Base-by-base conservation (phyloP, 768 basidiomycete species). In the Tylopilus plumbeoviolaceoides region DNA sequence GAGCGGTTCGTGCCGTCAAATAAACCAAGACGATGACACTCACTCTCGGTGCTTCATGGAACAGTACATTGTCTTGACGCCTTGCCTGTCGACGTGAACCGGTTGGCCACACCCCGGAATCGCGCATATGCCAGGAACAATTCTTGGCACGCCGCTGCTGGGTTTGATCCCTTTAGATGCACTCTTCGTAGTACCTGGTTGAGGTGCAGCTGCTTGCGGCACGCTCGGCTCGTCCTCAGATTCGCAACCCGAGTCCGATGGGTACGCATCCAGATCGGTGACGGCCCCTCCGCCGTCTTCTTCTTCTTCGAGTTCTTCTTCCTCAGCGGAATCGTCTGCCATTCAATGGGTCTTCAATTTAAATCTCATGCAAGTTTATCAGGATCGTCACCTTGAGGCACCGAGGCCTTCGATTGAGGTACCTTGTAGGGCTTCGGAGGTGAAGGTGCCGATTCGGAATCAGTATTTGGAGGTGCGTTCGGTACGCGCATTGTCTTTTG, bases 41-140 rank as follows among this genome's bases (percentile, higher is more conserved):
- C 59, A 85, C 84, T 86, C 82, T 57, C 83, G 73, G 66, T 85
- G 84, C 50, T 76, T 74, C 67, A 69, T 67, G 5, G 82, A 84
- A 59, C 84, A 85, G 59, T 81, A 85, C 43, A 76, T 75, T 44
- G 72, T 69, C 62, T 72, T 78, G 51, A 70, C 57, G 17, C 82
- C 83, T 59, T 75, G 73, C 54, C 72, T 70, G 66, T 83, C 79
- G 58, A 80, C 72, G 60, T 83, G 78, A 56, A 77, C 78, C 56
- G 76, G 75, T 65, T 84, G 70, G 48, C 75, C 75, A 64, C 84
- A 86, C 50, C 76, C 77, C 58, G 78, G 78, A 59, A 84, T 75
- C 57, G 76, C 73, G 57, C 84, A 86, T 50, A 64, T 67, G 17
- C 73, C 79, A 73, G 55, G 47, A 30, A 23, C 38, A 18, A 36